A percentile compares a stretch with the other conserved stretches of the same genome.
phyloP scores from a whole-genome alignment of 345 rosid genomes.

The Brassica cretica region DNA sequence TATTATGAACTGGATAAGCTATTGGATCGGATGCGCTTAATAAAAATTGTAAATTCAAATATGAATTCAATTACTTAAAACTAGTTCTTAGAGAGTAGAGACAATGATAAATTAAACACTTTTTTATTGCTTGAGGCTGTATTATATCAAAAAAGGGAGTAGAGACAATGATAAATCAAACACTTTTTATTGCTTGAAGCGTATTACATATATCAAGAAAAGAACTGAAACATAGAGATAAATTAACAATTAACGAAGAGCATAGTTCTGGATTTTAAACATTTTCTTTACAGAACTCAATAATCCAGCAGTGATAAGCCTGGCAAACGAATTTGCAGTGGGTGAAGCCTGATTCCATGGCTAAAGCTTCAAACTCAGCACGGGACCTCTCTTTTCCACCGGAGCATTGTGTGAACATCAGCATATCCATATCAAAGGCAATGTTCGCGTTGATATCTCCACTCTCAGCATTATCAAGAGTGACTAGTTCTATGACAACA shows the following conservation, averaged over 20 bases:
- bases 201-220: not conserved
- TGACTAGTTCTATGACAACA: conserved; percentile 45
- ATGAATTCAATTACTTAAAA: not conserved
- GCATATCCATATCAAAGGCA: conserved; percentile 44
- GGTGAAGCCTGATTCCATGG: conserved; percentile 42
- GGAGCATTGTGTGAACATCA: conserved; percentile 46
- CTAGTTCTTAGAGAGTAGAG: not conserved
- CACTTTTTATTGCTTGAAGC: not conserved
- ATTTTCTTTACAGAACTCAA: conserved; percentile 27
- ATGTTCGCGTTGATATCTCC: conserved; percentile 39
- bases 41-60: not conserved
- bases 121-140: not conserved
- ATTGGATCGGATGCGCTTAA: not conserved
- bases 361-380: conserved; percentile 49
- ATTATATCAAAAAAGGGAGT: not conserved
- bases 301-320: conserved; percentile 33
- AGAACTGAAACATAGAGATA: not conserved
- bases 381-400: conserved; percentile 54
- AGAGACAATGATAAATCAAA: not conserved
- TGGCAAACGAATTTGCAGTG: conserved; percentile 33
- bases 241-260: not conserved
- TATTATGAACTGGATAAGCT: not conserved
- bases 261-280: not conserved
- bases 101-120: not conserved
- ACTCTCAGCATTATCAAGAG: conserved; percentile 36